These are phyloP conservation scores for Pichia sp. DNA, from an alignment of 1,139 yeast species.

Conservation along the genomic window DNA sequence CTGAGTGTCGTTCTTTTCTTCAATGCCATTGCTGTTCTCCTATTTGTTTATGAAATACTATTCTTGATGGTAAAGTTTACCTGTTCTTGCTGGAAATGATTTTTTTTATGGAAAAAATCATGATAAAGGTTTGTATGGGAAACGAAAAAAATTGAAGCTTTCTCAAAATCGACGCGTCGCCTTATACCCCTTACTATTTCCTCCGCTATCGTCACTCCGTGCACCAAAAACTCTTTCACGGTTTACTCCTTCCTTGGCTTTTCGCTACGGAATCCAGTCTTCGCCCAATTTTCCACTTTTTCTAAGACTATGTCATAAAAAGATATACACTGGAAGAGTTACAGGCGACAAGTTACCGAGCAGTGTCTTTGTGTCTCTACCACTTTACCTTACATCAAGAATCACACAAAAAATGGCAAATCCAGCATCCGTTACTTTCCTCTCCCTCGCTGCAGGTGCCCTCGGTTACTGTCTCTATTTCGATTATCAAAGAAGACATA, in stretches of 20 bases:
- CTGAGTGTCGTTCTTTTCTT: constrained; percentile 46
- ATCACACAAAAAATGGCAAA: constrained; percentile 29
- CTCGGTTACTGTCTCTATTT: constrained; percentile 83
- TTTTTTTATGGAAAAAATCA: too few species aligned
- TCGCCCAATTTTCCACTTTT: background rate
- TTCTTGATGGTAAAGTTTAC: too few species aligned
- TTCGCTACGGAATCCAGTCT: too few species aligned
- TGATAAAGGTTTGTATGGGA: too few species aligned
- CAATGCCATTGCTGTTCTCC: constrained; percentile 33
- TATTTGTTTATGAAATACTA: too few species aligned
- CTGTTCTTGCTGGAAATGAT: too few species aligned
- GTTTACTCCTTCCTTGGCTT: too few species aligned
- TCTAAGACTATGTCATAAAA: background rate
- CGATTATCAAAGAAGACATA: constrained; percentile 85
- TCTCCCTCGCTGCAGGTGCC: constrained; percentile 51
- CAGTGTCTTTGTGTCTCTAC: too few species aligned
- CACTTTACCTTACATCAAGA: too few species aligned
- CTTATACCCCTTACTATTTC: background rate
- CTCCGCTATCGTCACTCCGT: background rate
- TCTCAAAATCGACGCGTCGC: background rate
- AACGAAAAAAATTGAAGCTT: background rate
- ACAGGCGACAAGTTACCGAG: too few species aligned
- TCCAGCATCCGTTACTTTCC: constrained; percentile 43
- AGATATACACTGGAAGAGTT: too few species aligned
- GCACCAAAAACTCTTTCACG: background rate